These are phyloP conservation scores for Lentinula aciculospora DNA, from an alignment of 768 basidiomycete genomes.

Conservation along the genomic window DNA sequence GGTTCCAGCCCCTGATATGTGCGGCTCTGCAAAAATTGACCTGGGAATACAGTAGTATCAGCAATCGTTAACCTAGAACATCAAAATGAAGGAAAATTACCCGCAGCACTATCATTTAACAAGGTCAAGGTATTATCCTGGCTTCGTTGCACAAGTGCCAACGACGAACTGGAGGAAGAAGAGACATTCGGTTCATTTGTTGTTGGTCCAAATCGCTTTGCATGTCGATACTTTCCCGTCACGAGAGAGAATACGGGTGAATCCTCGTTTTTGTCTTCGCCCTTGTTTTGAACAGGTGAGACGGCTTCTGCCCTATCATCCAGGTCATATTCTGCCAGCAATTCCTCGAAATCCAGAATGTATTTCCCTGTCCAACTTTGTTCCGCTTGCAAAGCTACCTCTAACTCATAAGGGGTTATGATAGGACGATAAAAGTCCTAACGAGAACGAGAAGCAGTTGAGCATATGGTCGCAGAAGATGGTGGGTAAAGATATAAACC, in stretches of 20 bases:
- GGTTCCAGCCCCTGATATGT: slow-evolving; percentile 80
- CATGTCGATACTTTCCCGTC: slow-evolving; percentile 80
- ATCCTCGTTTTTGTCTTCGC: slow-evolving; percentile 48
- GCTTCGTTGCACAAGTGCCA: slow-evolving; percentile 55
- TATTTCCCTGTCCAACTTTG: slow-evolving; percentile 74
- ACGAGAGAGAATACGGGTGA: slow-evolving; percentile 80
- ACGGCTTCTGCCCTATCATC: neutral
- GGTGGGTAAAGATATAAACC: slow-evolving; percentile 23
- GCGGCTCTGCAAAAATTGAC: slow-evolving; percentile 66
- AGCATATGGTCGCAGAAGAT: neutral
- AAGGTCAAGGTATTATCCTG: slow-evolving; percentile 54
- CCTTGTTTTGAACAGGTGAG: slow-evolving; percentile 11
- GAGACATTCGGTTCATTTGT: slow-evolving; percentile 12
- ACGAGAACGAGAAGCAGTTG: neutral
- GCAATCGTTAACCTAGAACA: neutral
- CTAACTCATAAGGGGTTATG: slow-evolving; percentile 89
- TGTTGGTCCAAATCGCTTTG: slow-evolving; percentile 54
- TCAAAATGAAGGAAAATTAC: slow-evolving; percentile 29
- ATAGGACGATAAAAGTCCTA: slow-evolving; percentile 91
- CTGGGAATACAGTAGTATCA: slow-evolving; percentile 24
- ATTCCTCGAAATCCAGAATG: slow-evolving; percentile 67
- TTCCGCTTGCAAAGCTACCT: slow-evolving; percentile 68
- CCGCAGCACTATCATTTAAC: slow-evolving; percentile 65
- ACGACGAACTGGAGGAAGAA: slow-evolving; percentile 16
- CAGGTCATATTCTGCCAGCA: slow-evolving; percentile 27